Conservation (phyloP, 75 land plant genomes). For the Cryptomeria japonica region DNA sequence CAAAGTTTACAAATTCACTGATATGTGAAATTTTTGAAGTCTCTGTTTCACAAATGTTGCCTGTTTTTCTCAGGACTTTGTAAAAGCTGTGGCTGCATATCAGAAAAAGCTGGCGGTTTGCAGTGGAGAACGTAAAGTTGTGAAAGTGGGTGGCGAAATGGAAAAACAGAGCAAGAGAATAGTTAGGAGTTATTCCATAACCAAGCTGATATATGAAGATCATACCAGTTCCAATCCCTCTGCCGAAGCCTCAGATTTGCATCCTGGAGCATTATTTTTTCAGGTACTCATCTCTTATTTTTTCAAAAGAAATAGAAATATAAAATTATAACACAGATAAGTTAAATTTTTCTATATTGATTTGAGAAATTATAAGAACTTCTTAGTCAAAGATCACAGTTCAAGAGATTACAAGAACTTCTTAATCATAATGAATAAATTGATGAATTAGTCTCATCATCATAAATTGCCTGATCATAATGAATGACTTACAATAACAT, state of each 20-base stretch:
- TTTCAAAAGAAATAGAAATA: too few relatives aligned
- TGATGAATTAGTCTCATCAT: too few relatives aligned
- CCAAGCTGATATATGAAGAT: constrained; percentile 64
- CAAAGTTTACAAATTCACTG: too few relatives aligned
- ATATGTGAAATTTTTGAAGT: not conserved
- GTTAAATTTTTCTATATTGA: too few relatives aligned
- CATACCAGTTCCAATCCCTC: constrained; percentile 12
- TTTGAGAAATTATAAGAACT: too few relatives aligned
- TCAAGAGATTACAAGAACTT: too few relatives aligned
- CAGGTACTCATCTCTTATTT: constrained; percentile 40
- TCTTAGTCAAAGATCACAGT: too few relatives aligned
- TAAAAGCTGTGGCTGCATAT: constrained; percentile 86
- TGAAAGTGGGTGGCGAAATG: constrained; percentile 61
- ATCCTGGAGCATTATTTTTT: constrained; percentile 77
- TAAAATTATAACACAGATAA: too few relatives aligned
- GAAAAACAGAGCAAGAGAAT: constrained; percentile 80
- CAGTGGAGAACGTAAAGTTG: constrained; percentile 4
- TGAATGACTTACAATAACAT: too few relatives aligned
- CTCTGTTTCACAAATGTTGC: not conserved
- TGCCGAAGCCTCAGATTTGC: constrained; percentile 44
- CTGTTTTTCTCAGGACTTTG: constrained; percentile 75
- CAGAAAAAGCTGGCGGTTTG: constrained; percentile 63
- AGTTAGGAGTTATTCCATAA: constrained; percentile 75
- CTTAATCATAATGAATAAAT: too few relatives aligned
- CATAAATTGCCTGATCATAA: too few relatives aligned